Evolutionary conservation across 2,329 filamentous ascomycete genomes (phyloP).

Genomic region (Ophiostoma sp.): DNA sequence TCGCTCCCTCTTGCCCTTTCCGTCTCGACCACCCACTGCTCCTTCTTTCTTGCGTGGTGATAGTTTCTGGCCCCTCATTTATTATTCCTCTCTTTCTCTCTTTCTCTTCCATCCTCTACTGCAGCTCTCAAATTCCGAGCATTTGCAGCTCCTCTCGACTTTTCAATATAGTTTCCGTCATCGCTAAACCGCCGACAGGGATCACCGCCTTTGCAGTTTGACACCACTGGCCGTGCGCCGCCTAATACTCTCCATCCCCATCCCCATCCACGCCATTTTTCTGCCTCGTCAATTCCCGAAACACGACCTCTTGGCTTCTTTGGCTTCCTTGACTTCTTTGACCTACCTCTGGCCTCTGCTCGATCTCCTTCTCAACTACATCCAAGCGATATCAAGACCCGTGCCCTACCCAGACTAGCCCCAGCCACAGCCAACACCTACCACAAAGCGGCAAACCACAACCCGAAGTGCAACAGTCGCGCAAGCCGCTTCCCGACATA

Average conservation of each 20-base stretch:
- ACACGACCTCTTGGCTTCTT: not conserved
- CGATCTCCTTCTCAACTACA: not conserved
- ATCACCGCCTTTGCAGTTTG: not conserved
- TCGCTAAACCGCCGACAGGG: not conserved
- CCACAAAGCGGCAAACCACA: not conserved
- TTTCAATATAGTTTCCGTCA: no score
- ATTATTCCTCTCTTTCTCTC: not conserved
- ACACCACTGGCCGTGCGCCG: not conserved
- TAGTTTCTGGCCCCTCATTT: not conserved
- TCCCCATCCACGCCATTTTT: not conserved
- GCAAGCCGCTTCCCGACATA: slow-evolving; percentile 2
- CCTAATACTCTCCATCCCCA: not conserved
- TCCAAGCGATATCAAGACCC: not conserved
- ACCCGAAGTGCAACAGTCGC: not conserved
- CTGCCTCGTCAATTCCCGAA: not conserved
- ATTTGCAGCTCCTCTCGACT: no score
- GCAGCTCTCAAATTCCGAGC: not conserved
- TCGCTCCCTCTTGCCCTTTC: not conserved
- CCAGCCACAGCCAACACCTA: not conserved
- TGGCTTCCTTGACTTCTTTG: not conserved
- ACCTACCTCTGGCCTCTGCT: not conserved
- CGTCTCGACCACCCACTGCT: no score
- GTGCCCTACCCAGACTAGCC: not conserved
- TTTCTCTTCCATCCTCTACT: not conserved
- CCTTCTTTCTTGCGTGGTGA: not conserved